Conservation (phyloP, 768 basidiomycete species). For the Podaxis sp. region DNA sequence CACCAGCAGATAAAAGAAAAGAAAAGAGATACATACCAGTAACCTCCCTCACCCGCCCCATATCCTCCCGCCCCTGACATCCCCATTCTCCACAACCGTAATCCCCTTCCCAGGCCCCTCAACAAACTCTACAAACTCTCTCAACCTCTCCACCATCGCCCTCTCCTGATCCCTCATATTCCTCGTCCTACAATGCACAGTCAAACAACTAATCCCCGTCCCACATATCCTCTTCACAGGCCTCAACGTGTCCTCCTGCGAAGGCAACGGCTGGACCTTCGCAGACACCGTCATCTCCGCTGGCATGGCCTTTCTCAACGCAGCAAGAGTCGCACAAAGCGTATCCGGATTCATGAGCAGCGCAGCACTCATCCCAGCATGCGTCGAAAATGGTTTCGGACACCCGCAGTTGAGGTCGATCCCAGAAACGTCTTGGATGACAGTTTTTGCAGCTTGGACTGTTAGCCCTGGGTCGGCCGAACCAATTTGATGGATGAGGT, state of each 20-base stretch:
- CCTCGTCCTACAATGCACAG: conserved; percentile 92
- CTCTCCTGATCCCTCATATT: conserved; percentile 83
- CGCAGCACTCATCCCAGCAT: conserved; percentile 95
- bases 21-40: conserved; percentile 47
- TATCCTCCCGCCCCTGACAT: conserved; percentile 82
- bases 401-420: conserved; percentile 98
- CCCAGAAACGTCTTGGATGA: conserved; percentile 87
- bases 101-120: conserved; percentile 69
- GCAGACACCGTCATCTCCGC: conserved; percentile 85
- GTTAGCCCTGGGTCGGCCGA: conserved; percentile 90
- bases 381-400: conserved; percentile 93
- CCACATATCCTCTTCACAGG: conserved; percentile 84
- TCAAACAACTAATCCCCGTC: conserved; percentile 86
- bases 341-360: conserved; percentile 89
- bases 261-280: conserved; percentile 88
- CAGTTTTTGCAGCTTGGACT: conserved; percentile 84
- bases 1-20: conserved; percentile 12
- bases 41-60: conserved; percentile 63
- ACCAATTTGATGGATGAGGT: conserved; percentile 94
- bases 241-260: conserved; percentile 82
- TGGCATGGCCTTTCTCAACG: conserved; percentile 70
- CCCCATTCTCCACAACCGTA: conserved; percentile 94
- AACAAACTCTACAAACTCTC: conserved; percentile 88
- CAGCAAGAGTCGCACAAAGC: conserved; percentile 82
- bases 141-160: conserved; percentile 75